Evolutionary conservation across 179 eudicot genomes (phyloP).

Genomic region (Silene vulgaris): DNA sequence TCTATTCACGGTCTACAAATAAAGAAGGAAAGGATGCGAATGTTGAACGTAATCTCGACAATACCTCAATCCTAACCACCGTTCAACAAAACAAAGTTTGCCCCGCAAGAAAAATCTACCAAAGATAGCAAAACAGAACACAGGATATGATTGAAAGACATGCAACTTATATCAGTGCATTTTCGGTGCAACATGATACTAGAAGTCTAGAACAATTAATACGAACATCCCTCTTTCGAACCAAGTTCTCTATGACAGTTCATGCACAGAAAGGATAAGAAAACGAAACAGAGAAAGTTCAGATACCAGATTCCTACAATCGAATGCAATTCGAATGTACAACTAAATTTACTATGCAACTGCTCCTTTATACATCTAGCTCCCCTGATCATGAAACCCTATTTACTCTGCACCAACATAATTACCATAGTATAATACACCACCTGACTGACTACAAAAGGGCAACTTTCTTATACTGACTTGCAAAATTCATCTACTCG

Average conservation of each 20-base stretch:
- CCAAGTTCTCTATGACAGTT: slow-evolving; percentile 6
- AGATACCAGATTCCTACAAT: slow-evolving; percentile 14
- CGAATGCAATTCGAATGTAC: slow-evolving; percentile 26
- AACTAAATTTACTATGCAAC: slow-evolving; percentile 25
- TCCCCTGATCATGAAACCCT: slow-evolving; percentile 20
- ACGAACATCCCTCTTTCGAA: slow-evolving; percentile 8
- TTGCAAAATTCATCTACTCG: slow-evolving; percentile 22
- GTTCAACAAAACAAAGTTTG: too few relatives aligned
- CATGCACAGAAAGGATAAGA: slow-evolving; percentile 17
- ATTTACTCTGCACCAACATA: slow-evolving; percentile 20
- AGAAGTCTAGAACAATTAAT: neutral
- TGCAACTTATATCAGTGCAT: neutral
- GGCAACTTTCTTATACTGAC: slow-evolving; percentile 3
- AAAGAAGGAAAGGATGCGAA: too few relatives aligned
- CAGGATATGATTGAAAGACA: neutral
- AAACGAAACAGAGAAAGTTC: slow-evolving; percentile 5
- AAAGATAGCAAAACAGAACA: slow-evolving; percentile 5
- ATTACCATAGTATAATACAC: slow-evolving; percentile 4
- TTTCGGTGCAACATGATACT: neutral
- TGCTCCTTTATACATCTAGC: slow-evolving; percentile 33
- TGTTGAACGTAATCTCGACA: too few relatives aligned
- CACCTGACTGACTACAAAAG: slow-evolving; percentile 7
- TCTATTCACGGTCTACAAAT: too few relatives aligned
- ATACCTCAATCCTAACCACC: too few relatives aligned
- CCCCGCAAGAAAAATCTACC: neutral